These are phyloP conservation scores for Colletotrichum caudatum DNA, from an alignment of 2,329 filamentous ascomycete species.

Conservation along the genomic window DNA sequence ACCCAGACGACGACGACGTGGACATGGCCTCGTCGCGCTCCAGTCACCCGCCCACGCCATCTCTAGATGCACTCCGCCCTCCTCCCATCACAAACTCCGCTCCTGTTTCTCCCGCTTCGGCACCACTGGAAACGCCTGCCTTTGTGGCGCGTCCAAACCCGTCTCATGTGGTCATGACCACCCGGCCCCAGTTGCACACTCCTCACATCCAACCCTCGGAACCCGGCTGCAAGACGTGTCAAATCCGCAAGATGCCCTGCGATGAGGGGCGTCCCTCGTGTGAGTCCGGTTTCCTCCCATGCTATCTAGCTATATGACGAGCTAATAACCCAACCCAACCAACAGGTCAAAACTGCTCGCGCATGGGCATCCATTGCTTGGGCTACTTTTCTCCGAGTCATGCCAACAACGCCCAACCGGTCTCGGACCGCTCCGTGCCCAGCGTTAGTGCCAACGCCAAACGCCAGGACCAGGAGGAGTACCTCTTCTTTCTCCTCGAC, in stretches of 20 bases:
- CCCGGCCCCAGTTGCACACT: constrained; percentile 32
- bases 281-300: constrained; percentile 9
- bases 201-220: constrained; percentile 27
- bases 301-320: background rate
- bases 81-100: background rate
- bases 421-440: constrained; percentile 36
- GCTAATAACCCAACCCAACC: background rate
- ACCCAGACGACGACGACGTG: constrained; percentile 30
- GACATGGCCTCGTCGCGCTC: constrained; percentile 26
- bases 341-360: constrained; percentile 36
- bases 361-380: constrained; percentile 41
- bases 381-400: constrained; percentile 39
- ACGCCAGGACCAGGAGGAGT: constrained; percentile 39
- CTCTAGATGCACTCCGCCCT: constrained; percentile 26
- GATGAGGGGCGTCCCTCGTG: constrained; percentile 38
- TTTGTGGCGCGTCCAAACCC: constrained; percentile 35
- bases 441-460: constrained; percentile 35
- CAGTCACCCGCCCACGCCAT: constrained; percentile 37
- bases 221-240: constrained; percentile 39
- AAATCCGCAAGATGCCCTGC: constrained; percentile 40
- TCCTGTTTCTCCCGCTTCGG: constrained; percentile 17
- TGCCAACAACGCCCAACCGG: constrained; percentile 25
- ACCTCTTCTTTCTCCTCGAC: constrained; percentile 38
- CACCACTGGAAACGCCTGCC: constrained; percentile 16
- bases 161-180: constrained; percentile 39